Conservation (phyloP, 2,329 filamentous ascomycete genomes). For the Colletotrichum sp. region DNA sequence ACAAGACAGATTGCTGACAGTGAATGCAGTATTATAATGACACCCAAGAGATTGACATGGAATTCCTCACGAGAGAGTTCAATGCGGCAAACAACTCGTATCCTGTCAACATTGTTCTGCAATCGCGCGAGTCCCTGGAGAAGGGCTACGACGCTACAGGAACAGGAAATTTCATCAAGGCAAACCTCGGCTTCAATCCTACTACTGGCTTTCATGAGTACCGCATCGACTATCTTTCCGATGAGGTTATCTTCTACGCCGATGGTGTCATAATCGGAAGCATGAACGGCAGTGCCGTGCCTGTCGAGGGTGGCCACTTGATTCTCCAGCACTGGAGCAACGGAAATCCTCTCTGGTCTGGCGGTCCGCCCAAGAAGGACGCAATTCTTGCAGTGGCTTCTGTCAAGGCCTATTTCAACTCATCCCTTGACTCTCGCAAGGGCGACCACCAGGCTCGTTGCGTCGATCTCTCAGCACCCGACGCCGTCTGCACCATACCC, state of each 20-base stretch:
- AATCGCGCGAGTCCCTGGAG: conserved; percentile 63
- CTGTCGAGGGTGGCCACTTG: conserved; percentile 66
- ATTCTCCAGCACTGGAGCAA: conserved; percentile 82
- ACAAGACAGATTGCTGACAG: not conserved
- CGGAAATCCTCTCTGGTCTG: conserved; percentile 73
- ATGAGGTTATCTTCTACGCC: conserved; percentile 70
- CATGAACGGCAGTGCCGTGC: conserved; percentile 63
- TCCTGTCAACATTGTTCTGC: conserved; percentile 76
- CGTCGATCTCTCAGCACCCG: conserved; percentile 34
- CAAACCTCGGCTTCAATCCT: conserved; percentile 70
- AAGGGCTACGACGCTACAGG: conserved; percentile 66
- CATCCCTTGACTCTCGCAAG: conserved; percentile 50
- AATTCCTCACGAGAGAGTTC: conserved; percentile 75
- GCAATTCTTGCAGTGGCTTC: conserved; percentile 70
- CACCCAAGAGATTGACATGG: conserved; percentile 81
- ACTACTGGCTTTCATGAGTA: conserved; percentile 75
- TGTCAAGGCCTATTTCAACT: conserved; percentile 83
- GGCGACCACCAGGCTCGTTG: conserved; percentile 44
- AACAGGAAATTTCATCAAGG: conserved; percentile 62
- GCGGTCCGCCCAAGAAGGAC: conserved; percentile 68
- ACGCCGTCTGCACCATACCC: conserved; percentile 56
- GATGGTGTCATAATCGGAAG: conserved; percentile 63
- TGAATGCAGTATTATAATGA: conserved; percentile 72
- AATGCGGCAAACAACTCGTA: conserved; percentile 52
- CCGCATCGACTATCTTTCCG: conserved; percentile 74